These are phyloP conservation scores for Phanerodontia chrysosporium DNA, from an alignment of 768 basidiomycete species.

Conservation along the genomic window DNA sequence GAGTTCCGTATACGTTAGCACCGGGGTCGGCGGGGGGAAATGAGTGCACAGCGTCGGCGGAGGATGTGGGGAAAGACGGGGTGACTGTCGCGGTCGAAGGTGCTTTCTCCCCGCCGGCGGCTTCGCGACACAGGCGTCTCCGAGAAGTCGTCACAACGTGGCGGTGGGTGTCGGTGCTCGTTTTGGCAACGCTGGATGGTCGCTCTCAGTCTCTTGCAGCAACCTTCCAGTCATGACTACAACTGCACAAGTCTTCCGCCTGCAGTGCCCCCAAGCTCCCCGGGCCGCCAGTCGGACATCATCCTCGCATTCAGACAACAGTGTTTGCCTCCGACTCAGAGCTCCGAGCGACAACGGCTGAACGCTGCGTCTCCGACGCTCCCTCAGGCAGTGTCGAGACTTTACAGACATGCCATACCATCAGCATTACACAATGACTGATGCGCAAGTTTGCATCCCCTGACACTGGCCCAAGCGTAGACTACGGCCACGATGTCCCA, in stretches of 20 bases:
- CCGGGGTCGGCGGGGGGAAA: too few species aligned
- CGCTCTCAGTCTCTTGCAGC: neutral
- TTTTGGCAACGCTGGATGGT: neutral
- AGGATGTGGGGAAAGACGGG: neutral
- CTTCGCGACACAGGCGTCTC: neutral
- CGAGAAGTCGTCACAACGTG: conserved; percentile 2
- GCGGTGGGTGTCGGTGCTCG: conserved; percentile 2
- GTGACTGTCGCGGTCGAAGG: neutral
- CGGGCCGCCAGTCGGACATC: too few species aligned
- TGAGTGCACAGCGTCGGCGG: neutral
- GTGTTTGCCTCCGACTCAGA: too few species aligned
- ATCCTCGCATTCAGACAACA: too few species aligned
- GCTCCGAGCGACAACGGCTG: too few species aligned
- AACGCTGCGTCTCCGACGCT: neutral
- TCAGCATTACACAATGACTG: neutral
- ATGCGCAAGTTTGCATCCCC: too few species aligned
- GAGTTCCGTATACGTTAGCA: too few species aligned
- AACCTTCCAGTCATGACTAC: neutral
- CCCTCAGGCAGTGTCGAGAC: neutral
- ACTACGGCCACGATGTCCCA: neutral
- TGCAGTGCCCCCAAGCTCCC: neutral
- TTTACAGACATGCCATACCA: neutral
- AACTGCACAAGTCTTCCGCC: neutral
- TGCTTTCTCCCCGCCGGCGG: neutral
- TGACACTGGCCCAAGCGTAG: too few species aligned